Conservation (phyloP, 208 protist species). For the Porcisia deanei region DNA sequence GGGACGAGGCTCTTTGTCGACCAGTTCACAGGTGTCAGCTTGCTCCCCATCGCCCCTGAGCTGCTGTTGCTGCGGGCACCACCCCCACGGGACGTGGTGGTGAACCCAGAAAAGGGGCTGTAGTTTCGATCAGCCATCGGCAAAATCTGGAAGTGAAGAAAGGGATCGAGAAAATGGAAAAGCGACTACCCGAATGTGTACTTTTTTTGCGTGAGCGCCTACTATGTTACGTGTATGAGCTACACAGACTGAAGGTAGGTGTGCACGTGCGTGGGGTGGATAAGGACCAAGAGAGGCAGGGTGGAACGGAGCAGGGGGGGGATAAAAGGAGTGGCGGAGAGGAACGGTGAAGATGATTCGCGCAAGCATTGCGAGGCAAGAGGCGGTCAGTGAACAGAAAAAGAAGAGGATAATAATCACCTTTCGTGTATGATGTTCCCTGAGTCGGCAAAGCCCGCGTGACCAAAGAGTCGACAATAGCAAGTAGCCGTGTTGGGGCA, state of each 20-base stretch:
- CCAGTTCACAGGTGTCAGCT: conserved; percentile 77
- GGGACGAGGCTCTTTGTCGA: conserved; percentile 53
- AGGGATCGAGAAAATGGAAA: background rate
- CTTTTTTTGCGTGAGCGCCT: background rate
- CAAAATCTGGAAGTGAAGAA: background rate
- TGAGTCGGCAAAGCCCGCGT: background rate
- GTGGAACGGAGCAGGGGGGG: background rate
- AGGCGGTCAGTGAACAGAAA: background rate
- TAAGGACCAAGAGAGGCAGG: too few relatives aligned
- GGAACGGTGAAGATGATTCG: too few relatives aligned
- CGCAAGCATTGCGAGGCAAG: background rate
- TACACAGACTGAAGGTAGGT: background rate
- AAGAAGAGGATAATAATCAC: too few relatives aligned
- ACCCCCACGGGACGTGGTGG: conserved; percentile 11
- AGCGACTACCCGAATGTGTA: background rate
- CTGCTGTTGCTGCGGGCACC: conserved; percentile 4
- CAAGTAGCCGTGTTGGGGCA: background rate
- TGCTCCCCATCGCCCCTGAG: conserved; percentile 35
- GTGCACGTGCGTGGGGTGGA: background rate
- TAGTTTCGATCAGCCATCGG: conserved; percentile 70
- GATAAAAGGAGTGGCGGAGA: background rate
- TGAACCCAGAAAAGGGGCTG: conserved; percentile 80
- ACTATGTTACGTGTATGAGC: conserved; percentile 1
- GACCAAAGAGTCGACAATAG: background rate
- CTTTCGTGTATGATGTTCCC: background rate